phyloP scores from a whole-genome alignment of 208 protist species.

The Leishmania braziliensis region DNA sequence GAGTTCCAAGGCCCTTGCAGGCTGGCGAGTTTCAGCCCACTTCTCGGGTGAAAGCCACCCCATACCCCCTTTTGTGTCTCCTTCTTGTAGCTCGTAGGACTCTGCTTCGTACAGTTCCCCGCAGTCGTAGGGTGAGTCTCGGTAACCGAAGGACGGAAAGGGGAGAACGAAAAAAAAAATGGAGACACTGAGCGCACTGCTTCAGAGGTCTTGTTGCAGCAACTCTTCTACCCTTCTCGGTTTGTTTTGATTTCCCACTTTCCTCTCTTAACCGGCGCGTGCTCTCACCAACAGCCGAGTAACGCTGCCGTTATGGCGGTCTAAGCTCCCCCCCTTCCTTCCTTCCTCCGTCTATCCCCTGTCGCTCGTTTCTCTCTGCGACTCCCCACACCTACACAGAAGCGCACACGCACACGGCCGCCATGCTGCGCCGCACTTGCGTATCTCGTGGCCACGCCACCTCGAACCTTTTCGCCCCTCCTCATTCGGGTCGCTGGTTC shows the following conservation, averaged over 20 bases:
- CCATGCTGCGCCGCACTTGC: conserved; percentile 77
- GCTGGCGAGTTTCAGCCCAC: background rate
- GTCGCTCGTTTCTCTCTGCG: background rate
- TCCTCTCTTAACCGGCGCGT: background rate
- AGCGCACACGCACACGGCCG: background rate
- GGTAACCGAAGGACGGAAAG: background rate
- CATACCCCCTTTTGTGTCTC: too few species aligned
- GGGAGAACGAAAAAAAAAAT: too few species aligned
- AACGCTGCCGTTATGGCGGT: background rate
- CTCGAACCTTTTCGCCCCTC: conserved; percentile 88
- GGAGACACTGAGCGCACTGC: background rate
- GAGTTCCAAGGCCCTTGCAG: background rate
- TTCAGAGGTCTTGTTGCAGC: background rate
- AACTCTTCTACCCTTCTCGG: background rate
- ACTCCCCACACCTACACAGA: background rate
- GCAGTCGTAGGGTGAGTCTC: background rate
- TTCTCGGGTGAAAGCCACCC: background rate
- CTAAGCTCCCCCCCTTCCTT: background rate
- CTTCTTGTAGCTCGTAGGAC: background rate
- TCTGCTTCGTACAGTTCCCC: background rate
- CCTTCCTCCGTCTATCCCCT: background rate
- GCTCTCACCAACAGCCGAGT: background rate
- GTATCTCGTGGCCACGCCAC: conserved; percentile 79
- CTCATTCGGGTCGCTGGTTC: conserved; percentile 90
- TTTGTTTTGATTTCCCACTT: background rate